Evolutionary conservation across 257 asterid genomes (phyloP).

Genomic region (Solanum acaule): DNA sequence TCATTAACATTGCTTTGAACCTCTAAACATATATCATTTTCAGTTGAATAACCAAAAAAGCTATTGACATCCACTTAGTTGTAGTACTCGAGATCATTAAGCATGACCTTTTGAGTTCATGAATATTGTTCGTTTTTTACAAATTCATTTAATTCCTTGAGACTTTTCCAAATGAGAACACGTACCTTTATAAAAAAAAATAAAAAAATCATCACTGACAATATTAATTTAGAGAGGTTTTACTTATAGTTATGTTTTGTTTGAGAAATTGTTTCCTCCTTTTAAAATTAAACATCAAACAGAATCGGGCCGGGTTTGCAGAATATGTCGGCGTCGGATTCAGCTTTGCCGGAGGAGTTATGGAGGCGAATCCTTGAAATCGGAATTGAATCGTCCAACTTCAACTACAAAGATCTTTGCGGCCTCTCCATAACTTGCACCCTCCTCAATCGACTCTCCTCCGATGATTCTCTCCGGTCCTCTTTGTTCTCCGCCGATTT

Average conservation of each 20-base stretch:
- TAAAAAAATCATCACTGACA: too few relatives aligned
- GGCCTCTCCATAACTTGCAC: slow-evolving; percentile 56
- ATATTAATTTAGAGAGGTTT: neutral
- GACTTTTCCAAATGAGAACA: too few relatives aligned
- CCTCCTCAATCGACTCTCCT: slow-evolving; percentile 45
- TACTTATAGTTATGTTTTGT: neutral
- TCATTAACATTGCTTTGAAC: too few relatives aligned
- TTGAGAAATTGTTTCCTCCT: neutral
- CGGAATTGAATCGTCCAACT: slow-evolving; percentile 32
- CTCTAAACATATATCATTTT: neutral
- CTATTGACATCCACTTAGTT: fast-evolving
- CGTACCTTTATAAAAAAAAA: too few relatives aligned
- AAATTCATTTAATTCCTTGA: too few relatives aligned
- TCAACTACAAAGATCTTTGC: slow-evolving; percentile 46
- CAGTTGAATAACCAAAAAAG: fast-evolving
- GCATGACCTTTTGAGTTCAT: too few relatives aligned
- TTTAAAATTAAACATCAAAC: neutral
- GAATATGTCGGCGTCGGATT: slow-evolving; percentile 12
- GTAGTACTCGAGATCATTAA: fast-evolving
- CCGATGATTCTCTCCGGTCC: slow-evolving; percentile 59
- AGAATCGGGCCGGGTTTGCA: neutral
- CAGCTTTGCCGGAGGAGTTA: slow-evolving; percentile 63
- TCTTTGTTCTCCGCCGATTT: slow-evolving; percentile 49
- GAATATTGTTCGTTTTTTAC: too few relatives aligned
- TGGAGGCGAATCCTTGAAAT: slow-evolving; percentile 64